Evolutionary conservation across 495 filamentous ascomycete genomes (phyloP), one percentile per base, ranked within the genome.

Genomic region (Hypoxylon crocopeplum): DNA sequence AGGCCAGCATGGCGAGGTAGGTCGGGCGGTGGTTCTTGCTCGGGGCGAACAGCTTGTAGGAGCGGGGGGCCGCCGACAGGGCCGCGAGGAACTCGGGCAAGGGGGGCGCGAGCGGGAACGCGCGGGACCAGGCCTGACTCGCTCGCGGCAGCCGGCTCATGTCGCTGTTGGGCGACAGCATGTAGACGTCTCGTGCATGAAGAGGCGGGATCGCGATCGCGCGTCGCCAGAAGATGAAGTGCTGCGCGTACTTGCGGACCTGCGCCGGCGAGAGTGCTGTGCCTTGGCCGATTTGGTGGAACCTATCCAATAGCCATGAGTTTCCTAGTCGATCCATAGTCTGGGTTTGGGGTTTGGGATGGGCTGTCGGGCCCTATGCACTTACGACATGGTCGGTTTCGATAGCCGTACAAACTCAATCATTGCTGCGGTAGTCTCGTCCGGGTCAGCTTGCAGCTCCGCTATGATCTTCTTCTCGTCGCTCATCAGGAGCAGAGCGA

Each of bases 151-250:
- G 78, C 42, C 88, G 86, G 56, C 81, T 80, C 68, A 91, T 80
- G 62, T 96, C 90, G 44, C 91, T 92, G 69, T 96, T 96, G 0
- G 93, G 94, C 17, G 89, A 94, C 24, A 96, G 85, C 20, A 97
- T 88, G 72, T 97, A 98, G n/a, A 86, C 91, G 69, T 98, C 91
- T 25, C 93, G 79, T 27, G 87, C 88, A 61, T 97, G 91, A 11
- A 98, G 82, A 1, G 94, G 94, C 8, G 92, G 90, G 52, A 98
- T 96, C 22, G 93, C 88, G 30, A 93, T 88, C 29, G 93, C 94
- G 44, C 91, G 87, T 24, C 94, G 84, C 92, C 92, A 97, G 75
- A 93, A 95, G 34, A 98, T 91, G 44, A 98, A 86, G 73, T 98
- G 93, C 38, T 89, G 86, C 8, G 92, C 91, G 41, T 95, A 85